Evolutionary conservation across 495 filamentous ascomycete genomes (phyloP), one percentile per base, ranked within the genome.

Genomic region (Trichoderma asperelloides): DNA sequence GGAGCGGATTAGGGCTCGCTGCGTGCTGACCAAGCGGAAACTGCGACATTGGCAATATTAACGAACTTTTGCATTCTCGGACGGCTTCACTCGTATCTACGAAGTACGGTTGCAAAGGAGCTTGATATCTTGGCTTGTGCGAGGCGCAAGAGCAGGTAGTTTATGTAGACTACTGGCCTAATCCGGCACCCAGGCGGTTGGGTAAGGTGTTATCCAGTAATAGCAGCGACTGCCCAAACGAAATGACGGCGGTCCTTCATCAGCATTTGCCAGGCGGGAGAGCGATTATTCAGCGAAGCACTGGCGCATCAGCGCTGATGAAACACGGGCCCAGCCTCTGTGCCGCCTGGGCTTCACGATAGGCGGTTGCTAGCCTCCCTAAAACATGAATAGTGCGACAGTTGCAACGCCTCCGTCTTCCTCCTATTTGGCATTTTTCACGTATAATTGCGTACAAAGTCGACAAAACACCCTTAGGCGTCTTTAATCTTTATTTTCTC

Each of bases 191-290:
- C 5, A 37, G 33, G 33, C 33, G 33, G 33, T 7, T 37, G 9
- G n/a, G n/a, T n/a, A n/a, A n/a, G n/a, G n/a, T n/a, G n/a, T n/a
- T n/a, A n/a, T n/a, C n/a, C 33, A 37, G 33, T 8, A 37, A 8
- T 37, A n/a, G 43, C 5, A 12, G 55, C 55, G 23, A 2, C 27
- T 13, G 55, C 33, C 33, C 23, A 60, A 60, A 60, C 55, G 55
- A 60, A 60, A 60, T 60, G 55, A 30, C 27, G 55, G 23, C 25
- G 25, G 55, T 60, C 55, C 55, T 60, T 60, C 55, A 60, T 60
- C 55, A 60, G n/a, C 27, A 30, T 8, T 60, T 60, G 55, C 30
- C 55, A 60, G 55, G 27, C 55, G 23, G 27, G 23, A n/a, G 55
- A 3, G 25, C 23, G 13, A 60, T 15, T 30, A 60, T 60, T 18